A percentile compares a stretch with the other conserved stretches of the same genome.
phyloP scores from a whole-genome alignment of 1,284 basidiomycete genomes.

The Naganishia sp. region DNA sequence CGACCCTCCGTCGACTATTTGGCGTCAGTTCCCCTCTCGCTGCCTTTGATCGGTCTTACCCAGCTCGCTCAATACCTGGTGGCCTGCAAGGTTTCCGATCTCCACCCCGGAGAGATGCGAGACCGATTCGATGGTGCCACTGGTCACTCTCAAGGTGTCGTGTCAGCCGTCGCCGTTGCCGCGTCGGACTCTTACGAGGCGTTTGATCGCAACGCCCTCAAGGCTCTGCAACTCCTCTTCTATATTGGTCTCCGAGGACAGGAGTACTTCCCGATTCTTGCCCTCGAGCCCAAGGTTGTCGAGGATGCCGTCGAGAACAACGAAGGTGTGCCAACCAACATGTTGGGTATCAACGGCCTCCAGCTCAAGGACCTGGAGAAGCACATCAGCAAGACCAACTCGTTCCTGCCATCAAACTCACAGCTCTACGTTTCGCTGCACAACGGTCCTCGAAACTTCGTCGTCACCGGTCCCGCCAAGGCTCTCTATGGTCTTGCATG shows the following conservation, averaged over 20 bases:
- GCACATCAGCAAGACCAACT: constrained; percentile 86
- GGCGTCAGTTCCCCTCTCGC: constrained; percentile 90
- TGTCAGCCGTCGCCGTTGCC: constrained; percentile 85
- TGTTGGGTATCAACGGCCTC: constrained; percentile 88
- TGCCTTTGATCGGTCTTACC: constrained; percentile 93
- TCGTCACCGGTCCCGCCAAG: constrained; percentile 88
- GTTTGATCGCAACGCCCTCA: constrained; percentile 72
- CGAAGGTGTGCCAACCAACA: constrained; percentile 89
- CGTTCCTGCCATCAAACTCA: constrained; percentile 74
- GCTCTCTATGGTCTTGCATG: constrained; percentile 93
- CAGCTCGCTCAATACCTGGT: constrained; percentile 92
- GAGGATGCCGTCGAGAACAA: constrained; percentile 86
- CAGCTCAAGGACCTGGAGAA: constrained; percentile 73
- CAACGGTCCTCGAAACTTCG: constrained; percentile 88
- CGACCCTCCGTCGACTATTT: constrained; percentile 84
- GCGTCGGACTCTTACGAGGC: constrained; percentile 75
- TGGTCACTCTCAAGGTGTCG: constrained; percentile 94
- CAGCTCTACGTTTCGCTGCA: constrained; percentile 82
- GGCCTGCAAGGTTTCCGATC: constrained; percentile 69
- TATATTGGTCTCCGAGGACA: constrained; percentile 91
- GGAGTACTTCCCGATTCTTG: constrained; percentile 89
- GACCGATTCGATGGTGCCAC: constrained; percentile 79
- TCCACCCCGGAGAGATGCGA: constrained; percentile 79
- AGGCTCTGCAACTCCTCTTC: constrained; percentile 89
- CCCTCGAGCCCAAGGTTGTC: constrained; percentile 84